A percentile compares a stretch with the other conserved stretches of the same genome.
These are phyloP conservation scores for Fusarium sp. DNA, from an alignment of 2,329 filamentous ascomycete species.

Conservation along the genomic window DNA sequence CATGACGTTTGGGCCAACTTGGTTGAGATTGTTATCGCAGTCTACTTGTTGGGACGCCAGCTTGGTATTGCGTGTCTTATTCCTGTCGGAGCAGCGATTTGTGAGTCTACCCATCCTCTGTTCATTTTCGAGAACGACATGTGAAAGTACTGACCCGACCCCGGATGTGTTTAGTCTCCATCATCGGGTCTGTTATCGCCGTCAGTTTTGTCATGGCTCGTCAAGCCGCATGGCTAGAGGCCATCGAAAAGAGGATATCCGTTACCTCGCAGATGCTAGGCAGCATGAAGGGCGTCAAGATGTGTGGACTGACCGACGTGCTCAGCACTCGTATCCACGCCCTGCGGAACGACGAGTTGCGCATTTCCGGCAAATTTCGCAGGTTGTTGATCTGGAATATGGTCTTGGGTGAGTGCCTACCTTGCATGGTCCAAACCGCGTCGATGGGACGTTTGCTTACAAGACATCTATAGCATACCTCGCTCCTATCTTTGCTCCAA, in stretches of 20 bases:
- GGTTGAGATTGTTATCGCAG: slow-evolving; percentile 56
- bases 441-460: not conserved
- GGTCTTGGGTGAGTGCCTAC: slow-evolving; percentile 14
- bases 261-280: slow-evolving; percentile 45
- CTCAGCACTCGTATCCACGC: slow-evolving; percentile 27
- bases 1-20: slow-evolving; percentile 56
- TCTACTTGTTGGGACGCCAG: slow-evolving; percentile 58
- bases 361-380: slow-evolving; percentile 23
- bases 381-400: slow-evolving; percentile 34
- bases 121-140: no score
- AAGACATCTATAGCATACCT: slow-evolving; percentile 6
- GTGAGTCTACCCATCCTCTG: not conserved
- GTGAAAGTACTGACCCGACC: accelerated
- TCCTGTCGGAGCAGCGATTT: slow-evolving; percentile 28
- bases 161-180: slow-evolving; percentile 16
- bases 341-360: slow-evolving; percentile 16
- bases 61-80: slow-evolving; percentile 27
- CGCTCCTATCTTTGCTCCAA: slow-evolving; percentile 29
- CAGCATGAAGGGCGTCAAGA: slow-evolving; percentile 48
- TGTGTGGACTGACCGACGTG: slow-evolving; percentile 41
- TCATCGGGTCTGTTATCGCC: slow-evolving; percentile 39
- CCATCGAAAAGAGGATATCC: slow-evolving; percentile 44
- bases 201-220: slow-evolving; percentile 42
- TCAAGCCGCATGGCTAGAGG: slow-evolving; percentile 43
- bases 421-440: no score